Evolutionary conservation across 371 early-diverging fungal species (phyloP), one percentile per base, ranked within the genome.

Genomic region (Actinomortierella wolfii): DNA sequence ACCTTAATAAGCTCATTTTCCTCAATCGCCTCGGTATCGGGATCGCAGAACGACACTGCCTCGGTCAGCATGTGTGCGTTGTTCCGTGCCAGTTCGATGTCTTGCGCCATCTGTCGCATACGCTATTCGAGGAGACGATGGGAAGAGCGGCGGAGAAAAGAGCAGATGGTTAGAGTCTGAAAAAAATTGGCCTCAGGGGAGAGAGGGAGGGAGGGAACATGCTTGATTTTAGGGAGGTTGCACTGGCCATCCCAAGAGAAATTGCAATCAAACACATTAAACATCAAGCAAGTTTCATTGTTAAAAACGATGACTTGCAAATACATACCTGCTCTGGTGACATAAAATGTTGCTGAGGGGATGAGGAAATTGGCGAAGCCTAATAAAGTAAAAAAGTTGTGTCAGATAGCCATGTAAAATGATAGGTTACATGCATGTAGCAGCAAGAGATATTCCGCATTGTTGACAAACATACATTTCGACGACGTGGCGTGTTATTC

Each of bases 1-100:
- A 76, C 76, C 64, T 68, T 67, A 54, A 77, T 77, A 52, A 77
- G 41, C 21, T 77, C 77, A 46, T 77, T 77, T 53, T 77, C 75
- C 43, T 74, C 69, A 44, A 77, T 68, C 7, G 74, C 77, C 47
- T 77, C 77, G 28, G 55, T 29, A 17, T 77, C 77, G 15, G 77
- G 77, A 46, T 77, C 77, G 20, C 76, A 66, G 49, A 77, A 77
- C 13, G 77, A 74, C 18, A 77, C 56, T 0, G 77, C 75, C 52
- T 77, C 75, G 14, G 45, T 75, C 50, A 77, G 34, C 75, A 77
- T 68, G 40, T 75, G 77, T 17, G 73, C 65, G 21, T 64, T 75
- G 26, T 77, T 77, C 49, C 75, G 56, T 25, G 75, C 69, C 17
- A 77, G 44, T 15, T 77, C 77, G 18, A 77, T 77, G 54, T 68